phyloP scores from a whole-genome alignment of 1,139 yeast genomes.

The Blastobotrys apis region DNA sequence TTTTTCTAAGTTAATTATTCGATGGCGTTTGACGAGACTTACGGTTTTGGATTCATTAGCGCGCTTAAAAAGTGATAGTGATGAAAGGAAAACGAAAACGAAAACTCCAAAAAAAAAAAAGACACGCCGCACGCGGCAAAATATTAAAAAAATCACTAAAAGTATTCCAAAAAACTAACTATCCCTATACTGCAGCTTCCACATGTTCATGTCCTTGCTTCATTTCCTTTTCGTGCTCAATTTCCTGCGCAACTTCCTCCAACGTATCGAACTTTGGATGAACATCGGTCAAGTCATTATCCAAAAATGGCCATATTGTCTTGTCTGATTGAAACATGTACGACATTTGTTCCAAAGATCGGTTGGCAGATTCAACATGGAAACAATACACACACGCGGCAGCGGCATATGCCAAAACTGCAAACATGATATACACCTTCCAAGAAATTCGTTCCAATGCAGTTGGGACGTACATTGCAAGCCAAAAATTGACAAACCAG shows the following conservation, averaged over 20 bases:
- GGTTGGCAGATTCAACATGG: conserved; percentile 55
- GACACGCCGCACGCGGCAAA: too few relatives aligned
- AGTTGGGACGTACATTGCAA: conserved; percentile 22
- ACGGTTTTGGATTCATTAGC: too few relatives aligned
- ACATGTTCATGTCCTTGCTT: background rate
- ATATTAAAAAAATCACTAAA: too few relatives aligned
- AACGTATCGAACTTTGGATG: conserved; percentile 13
- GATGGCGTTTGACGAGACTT: too few relatives aligned
- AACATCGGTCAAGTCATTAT: conserved; percentile 19
- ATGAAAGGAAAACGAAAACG: too few relatives aligned
- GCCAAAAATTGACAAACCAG: conserved; percentile 70
- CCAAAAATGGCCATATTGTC: conserved; percentile 23
- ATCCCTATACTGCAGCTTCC: too few relatives aligned
- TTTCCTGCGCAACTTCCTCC: conserved; percentile 10
- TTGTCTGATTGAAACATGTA: conserved; percentile 38
- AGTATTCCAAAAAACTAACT: too few relatives aligned
- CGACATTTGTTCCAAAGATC: conserved; percentile 54
- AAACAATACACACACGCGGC: conserved; percentile 34
- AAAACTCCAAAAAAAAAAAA: too few relatives aligned
- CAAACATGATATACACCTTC: conserved; percentile 22
- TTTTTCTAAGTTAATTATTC: too few relatives aligned
- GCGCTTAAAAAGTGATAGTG: too few relatives aligned
- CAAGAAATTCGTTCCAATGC: conserved; percentile 22
- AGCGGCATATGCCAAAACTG: conserved; percentile 16
- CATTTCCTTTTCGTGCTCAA: conserved; percentile 4